Percentiles rank a stretch among this genome's conserved stretches.
These are phyloP conservation scores for Metrosideros polymorpha DNA, from an alignment of 441 rosid species.

Conservation along the genomic window DNA sequence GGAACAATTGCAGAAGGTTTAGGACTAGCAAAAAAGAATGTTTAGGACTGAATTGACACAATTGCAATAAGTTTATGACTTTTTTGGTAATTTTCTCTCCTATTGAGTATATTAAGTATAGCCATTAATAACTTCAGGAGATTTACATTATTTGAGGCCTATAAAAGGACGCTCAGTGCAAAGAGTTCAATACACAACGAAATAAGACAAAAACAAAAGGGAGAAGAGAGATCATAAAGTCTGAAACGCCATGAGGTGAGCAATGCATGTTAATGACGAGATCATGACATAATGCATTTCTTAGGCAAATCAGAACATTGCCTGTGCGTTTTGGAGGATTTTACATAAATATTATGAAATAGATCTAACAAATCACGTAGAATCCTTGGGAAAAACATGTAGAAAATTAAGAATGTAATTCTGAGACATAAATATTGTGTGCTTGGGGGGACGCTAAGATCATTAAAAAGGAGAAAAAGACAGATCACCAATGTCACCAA, in stretches of 20 bases:
- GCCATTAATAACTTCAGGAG: neutral
- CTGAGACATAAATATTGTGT: neutral
- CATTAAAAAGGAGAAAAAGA: neutral
- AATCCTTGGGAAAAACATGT: neutral
- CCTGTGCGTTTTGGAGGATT: neutral
- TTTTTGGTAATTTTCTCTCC: no score
- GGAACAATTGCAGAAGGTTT: no score
- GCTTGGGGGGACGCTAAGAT: neutral
- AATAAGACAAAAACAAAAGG: neutral
- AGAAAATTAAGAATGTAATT: neutral
- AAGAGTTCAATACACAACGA: neutral
- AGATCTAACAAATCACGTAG: neutral
- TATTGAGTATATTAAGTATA: neutral
- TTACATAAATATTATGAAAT: neutral
- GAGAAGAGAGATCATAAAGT: neutral
- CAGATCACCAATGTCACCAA: neutral
- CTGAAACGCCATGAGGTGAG: neutral
- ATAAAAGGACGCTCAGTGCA: neutral
- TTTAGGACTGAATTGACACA: no score
- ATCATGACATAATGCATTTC: neutral
- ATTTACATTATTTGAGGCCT: neutral
- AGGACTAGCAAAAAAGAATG: no score
- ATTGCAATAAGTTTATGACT: no score
- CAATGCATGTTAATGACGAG: neutral
- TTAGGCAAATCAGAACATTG: neutral